These are phyloP conservation scores for Nowakowskiella sp. DNA, from an alignment of 192 early-diverging fungal genomes.

Conservation along the genomic window DNA sequence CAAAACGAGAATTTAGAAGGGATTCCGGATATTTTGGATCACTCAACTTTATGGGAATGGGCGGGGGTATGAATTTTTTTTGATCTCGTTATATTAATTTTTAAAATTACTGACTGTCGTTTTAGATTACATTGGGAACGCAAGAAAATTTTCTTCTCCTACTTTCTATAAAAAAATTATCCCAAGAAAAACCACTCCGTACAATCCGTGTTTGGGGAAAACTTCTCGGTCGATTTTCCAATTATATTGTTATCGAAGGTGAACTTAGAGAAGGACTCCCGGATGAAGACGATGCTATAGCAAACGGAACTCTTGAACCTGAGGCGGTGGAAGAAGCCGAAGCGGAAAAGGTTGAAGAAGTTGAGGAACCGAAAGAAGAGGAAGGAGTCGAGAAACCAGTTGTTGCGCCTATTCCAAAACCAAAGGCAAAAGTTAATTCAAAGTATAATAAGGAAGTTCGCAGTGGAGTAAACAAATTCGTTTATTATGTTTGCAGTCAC, in stretches of 20 bases:
- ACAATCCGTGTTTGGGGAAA: constrained; percentile 54
- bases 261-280: constrained; percentile 38
- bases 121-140: constrained; percentile 41
- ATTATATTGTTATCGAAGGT: constrained; percentile 51
- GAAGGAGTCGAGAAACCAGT: constrained; percentile 1
- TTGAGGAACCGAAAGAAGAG: constrained; percentile 22
- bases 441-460: constrained; percentile 34
- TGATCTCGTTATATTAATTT: constrained; percentile 6
- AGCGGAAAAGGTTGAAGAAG: constrained; percentile 14
- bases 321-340: constrained; percentile 3
- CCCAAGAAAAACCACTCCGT: constrained; percentile 42
- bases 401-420: constrained; percentile 19
- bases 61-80: constrained; percentile 42
- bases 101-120: background rate
- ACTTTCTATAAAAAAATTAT: constrained; percentile 43
- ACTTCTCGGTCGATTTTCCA: constrained; percentile 23
- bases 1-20: constrained; percentile 42
- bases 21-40: constrained; percentile 54
- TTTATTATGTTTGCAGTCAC: constrained; percentile 48
- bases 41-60: constrained; percentile 51
- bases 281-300: constrained; percentile 41
- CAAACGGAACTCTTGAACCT: constrained; percentile 18
- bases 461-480: constrained; percentile 48
- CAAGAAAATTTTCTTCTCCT: constrained; percentile 50
- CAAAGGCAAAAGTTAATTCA: constrained; percentile 24